A percentile compares a stretch with the other conserved stretches of the same genome.
phyloP scores from a whole-genome alignment of 768 basidiomycete genomes.

The Sporobolomyces phaffii region DNA sequence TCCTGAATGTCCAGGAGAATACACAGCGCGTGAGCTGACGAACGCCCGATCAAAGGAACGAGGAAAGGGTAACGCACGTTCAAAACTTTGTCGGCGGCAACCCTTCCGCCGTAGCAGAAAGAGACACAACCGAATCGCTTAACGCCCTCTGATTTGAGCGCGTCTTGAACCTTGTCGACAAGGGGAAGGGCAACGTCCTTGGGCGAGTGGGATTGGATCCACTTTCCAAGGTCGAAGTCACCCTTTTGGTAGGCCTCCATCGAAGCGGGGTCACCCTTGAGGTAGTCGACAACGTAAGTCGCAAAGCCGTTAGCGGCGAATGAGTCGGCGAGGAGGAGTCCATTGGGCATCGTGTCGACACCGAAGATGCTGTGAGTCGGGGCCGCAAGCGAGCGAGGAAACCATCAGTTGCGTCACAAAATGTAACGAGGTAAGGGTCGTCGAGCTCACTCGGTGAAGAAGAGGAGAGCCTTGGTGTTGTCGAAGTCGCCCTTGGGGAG shows the following conservation, averaged over 20 bases:
- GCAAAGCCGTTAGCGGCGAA: constrained; percentile 39
- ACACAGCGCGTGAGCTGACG: too few relatives aligned
- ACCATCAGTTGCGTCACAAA: neutral
- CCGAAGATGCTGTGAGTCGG: constrained; percentile 39
- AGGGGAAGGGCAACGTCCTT: constrained; percentile 50
- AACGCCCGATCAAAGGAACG: too few relatives aligned
- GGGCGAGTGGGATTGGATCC: constrained; percentile 51
- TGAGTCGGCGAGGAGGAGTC: constrained; percentile 40
- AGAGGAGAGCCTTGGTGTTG: constrained; percentile 58
- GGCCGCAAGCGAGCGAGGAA: too few relatives aligned
- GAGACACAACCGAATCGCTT: constrained; percentile 58
- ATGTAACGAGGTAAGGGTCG: neutral
- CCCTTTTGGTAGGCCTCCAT: constrained; percentile 40
- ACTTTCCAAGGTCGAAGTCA: constrained; percentile 50
- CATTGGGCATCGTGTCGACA: constrained; percentile 26
- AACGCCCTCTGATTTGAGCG: constrained; percentile 59
- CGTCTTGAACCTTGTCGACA: constrained; percentile 57
- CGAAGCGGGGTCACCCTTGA: constrained; percentile 48
- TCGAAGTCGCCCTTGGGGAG: constrained; percentile 50
- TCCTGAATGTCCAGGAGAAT: constrained; percentile 42
- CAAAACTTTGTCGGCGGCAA: constrained; percentile 60
- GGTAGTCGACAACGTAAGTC: constrained; percentile 41
- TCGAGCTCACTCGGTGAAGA: constrained; percentile 50
- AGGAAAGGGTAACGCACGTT: constrained; percentile 43
- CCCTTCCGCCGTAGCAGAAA: constrained; percentile 57